Percentiles rank a stretch among this genome's conserved stretches.
These are phyloP conservation scores for Claviceps lovelessii DNA, from an alignment of 2,329 filamentous ascomycete species.

Conservation along the genomic window DNA sequence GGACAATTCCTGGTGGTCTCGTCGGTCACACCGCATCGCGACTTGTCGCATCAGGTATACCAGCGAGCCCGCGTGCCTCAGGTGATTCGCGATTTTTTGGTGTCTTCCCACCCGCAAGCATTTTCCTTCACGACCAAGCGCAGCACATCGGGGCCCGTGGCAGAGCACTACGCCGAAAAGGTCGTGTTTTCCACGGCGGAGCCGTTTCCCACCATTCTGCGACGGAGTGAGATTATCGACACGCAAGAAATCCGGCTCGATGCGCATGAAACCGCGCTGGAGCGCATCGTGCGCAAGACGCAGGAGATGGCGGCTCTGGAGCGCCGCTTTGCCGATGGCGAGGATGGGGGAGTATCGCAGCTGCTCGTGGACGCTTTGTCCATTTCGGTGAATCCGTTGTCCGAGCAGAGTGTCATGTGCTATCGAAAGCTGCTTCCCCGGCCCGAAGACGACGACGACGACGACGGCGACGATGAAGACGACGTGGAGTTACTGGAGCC, in stretches of 20 bases:
- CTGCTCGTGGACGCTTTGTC: conserved; percentile 62
- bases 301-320: conserved; percentile 68
- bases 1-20: conserved; percentile 82
- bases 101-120: conserved; percentile 60
- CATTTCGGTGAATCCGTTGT: conserved; percentile 58
- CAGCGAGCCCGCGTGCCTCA: conserved; percentile 75
- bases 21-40: conserved; percentile 66
- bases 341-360: conserved; percentile 53
- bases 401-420: conserved; percentile 61
- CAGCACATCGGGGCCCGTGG: conserved; percentile 51
- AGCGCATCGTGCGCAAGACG: conserved; percentile 82
- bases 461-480: conserved; percentile 17
- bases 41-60: conserved; percentile 69
- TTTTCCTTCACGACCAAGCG: conserved; percentile 68
- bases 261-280: conserved; percentile 75
- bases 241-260: conserved; percentile 51
- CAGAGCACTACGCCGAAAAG: conserved; percentile 71
- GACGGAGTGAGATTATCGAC: conserved; percentile 70
- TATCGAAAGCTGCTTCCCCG: conserved; percentile 63
- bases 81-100: conserved; percentile 71
- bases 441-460: conserved; percentile 20
- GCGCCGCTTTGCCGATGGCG: conserved; percentile 57
- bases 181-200: conserved; percentile 71
- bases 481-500: conserved; percentile 33
- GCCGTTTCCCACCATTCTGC: conserved; percentile 77